Base-by-base conservation (phyloP, 106 monocot genomes). In the Gastrodia elata region DNA sequence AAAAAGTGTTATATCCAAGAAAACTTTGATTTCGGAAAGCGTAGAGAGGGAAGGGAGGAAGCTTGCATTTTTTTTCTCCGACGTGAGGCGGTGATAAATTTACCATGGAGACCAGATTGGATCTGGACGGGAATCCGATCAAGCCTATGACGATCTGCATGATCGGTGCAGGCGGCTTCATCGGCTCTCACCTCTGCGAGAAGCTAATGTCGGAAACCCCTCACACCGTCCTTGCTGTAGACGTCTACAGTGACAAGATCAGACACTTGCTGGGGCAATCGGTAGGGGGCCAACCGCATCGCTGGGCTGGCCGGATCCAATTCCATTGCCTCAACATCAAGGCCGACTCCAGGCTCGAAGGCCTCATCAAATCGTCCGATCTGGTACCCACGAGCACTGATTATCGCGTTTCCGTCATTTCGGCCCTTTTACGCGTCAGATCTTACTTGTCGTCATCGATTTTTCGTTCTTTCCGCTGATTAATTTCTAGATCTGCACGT, bases 241-340 rank as follows among this genome's bases (percentile, higher is more conserved):
- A 89, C 69, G 89, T 89, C 64, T 89, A 89, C 79, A 77, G 79
- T 68, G 89, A 89, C 83, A 89, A 89, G 85, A 89, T 89, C 70
- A 76, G 77, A 10, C 86, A 89, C 74, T 81, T 89, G 25, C 71
- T 86, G 28, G 83, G 81, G 40, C 69, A 39, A 46, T 59, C 69
- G 32, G 70, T 73, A 32, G 40, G 30, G 14, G 74, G 37, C 8
- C 49, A 71, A 34, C 80, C 74, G 37, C 78, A 84, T 28, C 79
- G 75, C 55, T 85, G 78, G 83, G 59, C 80, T 38, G 76, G 76
- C 44, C 77, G 89, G 71, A 89, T 86, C 81, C 79, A 83, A 33
- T 89, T 89, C 81, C 89, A 89, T 79, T 81, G 89, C 59, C 81
- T 89, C 78, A 89, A 89, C 86, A 89, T 89, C 77, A 89, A 89